phyloP scores from a whole-genome alignment of 495 filamentous ascomycete genomes.

The Friedmanniomyces simplex region DNA sequence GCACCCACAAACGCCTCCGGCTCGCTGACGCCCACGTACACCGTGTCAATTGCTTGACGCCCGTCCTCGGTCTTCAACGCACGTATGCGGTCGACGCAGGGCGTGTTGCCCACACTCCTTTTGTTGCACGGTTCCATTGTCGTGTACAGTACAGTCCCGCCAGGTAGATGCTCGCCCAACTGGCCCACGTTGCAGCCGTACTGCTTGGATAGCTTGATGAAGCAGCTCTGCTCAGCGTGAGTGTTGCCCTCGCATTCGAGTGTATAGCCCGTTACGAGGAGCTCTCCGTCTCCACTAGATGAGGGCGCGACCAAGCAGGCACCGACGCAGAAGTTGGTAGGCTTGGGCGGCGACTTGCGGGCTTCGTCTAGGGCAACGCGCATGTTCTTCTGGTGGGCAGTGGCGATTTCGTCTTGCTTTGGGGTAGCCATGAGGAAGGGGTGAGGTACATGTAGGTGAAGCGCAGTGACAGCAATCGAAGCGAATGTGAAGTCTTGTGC shows the following conservation, averaged over 20 bases:
- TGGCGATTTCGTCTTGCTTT: neutral
- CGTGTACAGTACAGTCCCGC: slow-evolving; percentile 63
- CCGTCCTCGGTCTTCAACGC: slow-evolving; percentile 34
- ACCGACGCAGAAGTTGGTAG: slow-evolving; percentile 89
- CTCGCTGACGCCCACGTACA: slow-evolving; percentile 82
- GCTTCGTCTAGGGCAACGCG: slow-evolving; percentile 63
- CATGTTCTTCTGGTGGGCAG: slow-evolving; percentile 56
- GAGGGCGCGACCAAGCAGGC: slow-evolving; percentile 54
- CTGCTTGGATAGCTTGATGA: slow-evolving; percentile 57
- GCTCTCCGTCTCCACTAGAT: slow-evolving; percentile 34
- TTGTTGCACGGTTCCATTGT: slow-evolving; percentile 89
- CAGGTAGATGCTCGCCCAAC: slow-evolving; percentile 46
- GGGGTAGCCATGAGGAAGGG: neutral
- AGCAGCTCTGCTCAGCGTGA: slow-evolving; percentile 87
- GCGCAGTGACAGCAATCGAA: neutral
- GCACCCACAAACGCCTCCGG: slow-evolving; percentile 77
- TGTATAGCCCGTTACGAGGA: slow-evolving; percentile 81
- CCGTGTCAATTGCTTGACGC: slow-evolving; percentile 51
- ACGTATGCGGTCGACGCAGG: slow-evolving; percentile 75
- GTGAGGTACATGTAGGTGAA: too few relatives aligned
- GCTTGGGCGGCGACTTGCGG: slow-evolving; percentile 64
- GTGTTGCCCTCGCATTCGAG: slow-evolving; percentile 88
- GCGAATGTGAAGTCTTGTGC: too few relatives aligned
- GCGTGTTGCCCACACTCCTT: slow-evolving; percentile 66
- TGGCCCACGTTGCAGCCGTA: slow-evolving; percentile 44